These are phyloP conservation scores for Ramaria sp. DNA, from an alignment of 768 basidiomycete genomes.

Conservation along the genomic window DNA sequence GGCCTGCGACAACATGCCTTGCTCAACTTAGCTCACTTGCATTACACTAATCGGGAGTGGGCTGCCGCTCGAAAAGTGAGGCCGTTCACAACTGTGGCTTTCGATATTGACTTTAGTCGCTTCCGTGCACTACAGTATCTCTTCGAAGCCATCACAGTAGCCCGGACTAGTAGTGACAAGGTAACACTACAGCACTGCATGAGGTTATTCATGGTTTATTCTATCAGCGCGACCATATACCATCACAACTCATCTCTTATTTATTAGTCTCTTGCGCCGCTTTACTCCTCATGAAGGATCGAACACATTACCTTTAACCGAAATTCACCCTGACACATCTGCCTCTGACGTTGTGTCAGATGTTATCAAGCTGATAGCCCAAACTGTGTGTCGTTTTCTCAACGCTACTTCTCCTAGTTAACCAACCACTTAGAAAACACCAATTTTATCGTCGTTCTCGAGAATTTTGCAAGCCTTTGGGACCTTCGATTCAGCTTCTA, in stretches of 20 bases:
- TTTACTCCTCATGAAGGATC: slow-evolving; percentile 38
- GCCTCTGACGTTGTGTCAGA: slow-evolving; percentile 71
- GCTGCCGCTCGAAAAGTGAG: slow-evolving; percentile 56
- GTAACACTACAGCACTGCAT: slow-evolving; percentile 70
- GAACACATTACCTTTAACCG: slow-evolving; percentile 47
- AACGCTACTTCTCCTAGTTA: background rate
- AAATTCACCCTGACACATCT: slow-evolving; percentile 66
- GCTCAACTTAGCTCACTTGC: slow-evolving; percentile 67
- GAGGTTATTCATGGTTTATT: slow-evolving; percentile 35
- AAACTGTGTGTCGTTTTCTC: slow-evolving; percentile 32
- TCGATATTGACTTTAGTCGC: background rate
- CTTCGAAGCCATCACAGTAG: slow-evolving; percentile 67
- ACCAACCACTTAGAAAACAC: slow-evolving; percentile 45
- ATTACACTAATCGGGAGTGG: slow-evolving; percentile 60
- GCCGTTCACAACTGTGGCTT: background rate
- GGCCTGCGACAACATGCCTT: slow-evolving; percentile 74
- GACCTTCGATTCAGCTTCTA: slow-evolving; percentile 41
- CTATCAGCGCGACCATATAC: background rate
- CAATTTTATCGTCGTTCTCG: slow-evolving; percentile 55
- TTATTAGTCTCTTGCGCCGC: slow-evolving; percentile 55
- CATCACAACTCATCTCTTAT: background rate
- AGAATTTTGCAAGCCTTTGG: slow-evolving; percentile 58
- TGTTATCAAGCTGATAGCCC: slow-evolving; percentile 57
- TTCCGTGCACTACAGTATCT: slow-evolving; percentile 38
- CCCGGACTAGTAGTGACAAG: slow-evolving; percentile 62